Evolutionary conservation across 2,329 filamentous ascomycete species (phyloP), one percentile per base, ranked within the genome.

Genomic region (Colletotrichum neosansevieriae): DNA sequence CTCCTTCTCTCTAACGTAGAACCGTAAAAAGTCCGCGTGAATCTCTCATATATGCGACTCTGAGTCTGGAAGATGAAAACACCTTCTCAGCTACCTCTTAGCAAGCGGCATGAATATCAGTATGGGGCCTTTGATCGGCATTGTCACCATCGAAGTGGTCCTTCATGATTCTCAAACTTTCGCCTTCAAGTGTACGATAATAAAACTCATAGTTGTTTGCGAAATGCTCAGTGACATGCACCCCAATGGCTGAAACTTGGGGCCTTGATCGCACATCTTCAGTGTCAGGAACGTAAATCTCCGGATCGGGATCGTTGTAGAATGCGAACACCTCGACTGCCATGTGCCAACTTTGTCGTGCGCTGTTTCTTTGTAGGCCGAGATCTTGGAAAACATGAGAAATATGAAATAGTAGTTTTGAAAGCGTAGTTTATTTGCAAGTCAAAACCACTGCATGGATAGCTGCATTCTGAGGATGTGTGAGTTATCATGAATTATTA

Each of bases 171-270:
- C 12, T 10, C 17, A 51, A 13, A 4, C 12, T 15, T 9, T 29
- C 7, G 5, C 11, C n/a, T 21, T 21, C 21, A 51, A 19, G 21
- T 2, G 12, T 21, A 11, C 6, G 7, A 38, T 10, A 4, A 3
- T 3, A 0, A 7, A 50, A 40, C 2, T 13, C 24, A n/a, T 11
- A 12, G 3, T 2, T 7, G 36, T 45, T 11, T 1, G 50, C 32
- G 2, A 11, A 3, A 3, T n/a, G 11, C 57, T 10, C 11, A 2
- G 19, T 17, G 19, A 12, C 12, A 9, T 60, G 17, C 7, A 42
- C 19, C 34, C 51, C 34, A 13, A 60, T 51, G 13, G 50, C 58
- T 11, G 57, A 59, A 34, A n/a, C 56, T 47, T 47, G 40, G 44
- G 29, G 9, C 15, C 6, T 29, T 10, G 21, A 50, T 32, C 29